Conservation (phyloP, 2,329 filamentous ascomycete genomes). For the Scorias spongiosa region DNA sequence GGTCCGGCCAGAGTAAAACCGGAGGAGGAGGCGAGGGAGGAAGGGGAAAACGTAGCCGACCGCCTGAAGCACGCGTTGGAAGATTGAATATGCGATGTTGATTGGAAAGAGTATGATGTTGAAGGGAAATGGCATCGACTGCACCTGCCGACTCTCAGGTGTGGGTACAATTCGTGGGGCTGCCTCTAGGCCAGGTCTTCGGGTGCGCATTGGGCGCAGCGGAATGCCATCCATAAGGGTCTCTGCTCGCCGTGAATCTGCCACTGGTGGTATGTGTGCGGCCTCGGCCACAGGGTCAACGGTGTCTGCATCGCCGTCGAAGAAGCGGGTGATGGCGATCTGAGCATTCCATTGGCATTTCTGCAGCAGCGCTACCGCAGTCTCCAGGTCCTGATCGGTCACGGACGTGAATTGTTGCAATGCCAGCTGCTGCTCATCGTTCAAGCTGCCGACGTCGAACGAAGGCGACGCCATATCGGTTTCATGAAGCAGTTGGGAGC, state of each 20-base stretch:
- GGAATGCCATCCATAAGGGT: constrained; percentile 47
- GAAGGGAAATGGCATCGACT: constrained; percentile 59
- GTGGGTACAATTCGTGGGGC: constrained; percentile 77
- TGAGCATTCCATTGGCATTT: constrained; percentile 93
- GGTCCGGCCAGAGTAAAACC: constrained; percentile 39
- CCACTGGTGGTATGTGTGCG: constrained; percentile 44
- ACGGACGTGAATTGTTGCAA: constrained; percentile 80
- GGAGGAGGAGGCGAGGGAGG: constrained; percentile 47
- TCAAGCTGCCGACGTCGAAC: constrained; percentile 53
- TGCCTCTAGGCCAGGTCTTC: constrained; percentile 34
- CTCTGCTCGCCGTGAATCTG: constrained; percentile 50
- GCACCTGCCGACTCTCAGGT: constrained; percentile 46
- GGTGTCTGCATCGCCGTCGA: constrained; percentile 85
- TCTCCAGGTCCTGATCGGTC: constrained; percentile 63
- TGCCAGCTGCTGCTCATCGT: constrained; percentile 62
- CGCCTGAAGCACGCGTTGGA: constrained; percentile 54
- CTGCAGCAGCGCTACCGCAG: constrained; percentile 64
- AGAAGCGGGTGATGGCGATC: constrained; percentile 96
- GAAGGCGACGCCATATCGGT: background rate
- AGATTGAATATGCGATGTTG: constrained; percentile 56
- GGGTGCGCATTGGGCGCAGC: constrained; percentile 13
- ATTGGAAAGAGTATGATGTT: constrained; percentile 70
- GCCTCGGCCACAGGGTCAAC: constrained; percentile 69
- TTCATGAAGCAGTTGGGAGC: too few species aligned
- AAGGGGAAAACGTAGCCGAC: constrained; percentile 69